A percentile compares a stretch with the other conserved stretches of the same genome.
Evolutionary conservation across 148 eudicot species (phyloP).

Genomic region (Fagopyrum esculentum): DNA sequence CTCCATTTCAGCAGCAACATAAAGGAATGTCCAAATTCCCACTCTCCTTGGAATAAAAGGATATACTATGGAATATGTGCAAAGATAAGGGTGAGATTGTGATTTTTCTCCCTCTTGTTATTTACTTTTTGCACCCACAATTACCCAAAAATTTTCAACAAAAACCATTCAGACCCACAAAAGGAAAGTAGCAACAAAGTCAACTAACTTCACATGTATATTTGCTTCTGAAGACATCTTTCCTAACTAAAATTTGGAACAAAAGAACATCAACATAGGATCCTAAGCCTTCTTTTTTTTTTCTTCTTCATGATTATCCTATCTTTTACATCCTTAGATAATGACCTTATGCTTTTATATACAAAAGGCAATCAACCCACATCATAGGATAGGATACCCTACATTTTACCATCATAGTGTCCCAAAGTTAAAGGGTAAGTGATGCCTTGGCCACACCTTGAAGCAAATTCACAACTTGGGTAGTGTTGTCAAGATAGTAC

Average conservation of each 20-base stretch:
- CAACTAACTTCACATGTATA: neutral
- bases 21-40: neutral
- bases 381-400: neutral
- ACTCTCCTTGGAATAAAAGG: neutral
- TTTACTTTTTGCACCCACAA: too few species aligned
- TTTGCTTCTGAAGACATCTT: neutral
- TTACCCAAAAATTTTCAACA: too few species aligned
- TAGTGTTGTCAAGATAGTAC: conserved; percentile 26
- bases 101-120: too few species aligned
- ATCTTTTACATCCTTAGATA: neutral
- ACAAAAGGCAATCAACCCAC: neutral
- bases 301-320: neutral
- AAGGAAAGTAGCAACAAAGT: neutral
- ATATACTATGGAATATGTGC: too few species aligned
- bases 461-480: conserved; percentile 20
- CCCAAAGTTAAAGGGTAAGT: conserved; percentile 13
- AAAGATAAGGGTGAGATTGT: too few species aligned
- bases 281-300: neutral
- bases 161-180: neutral
- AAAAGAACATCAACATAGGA: neutral
- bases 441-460: conserved; percentile 11
- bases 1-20: neutral
- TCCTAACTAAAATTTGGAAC: neutral
- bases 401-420: neutral
- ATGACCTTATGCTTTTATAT: neutral